Evolutionary conservation across 2,329 filamentous ascomycete species (phyloP).

Genomic region (Pseudogymnoascus sp.): DNA sequence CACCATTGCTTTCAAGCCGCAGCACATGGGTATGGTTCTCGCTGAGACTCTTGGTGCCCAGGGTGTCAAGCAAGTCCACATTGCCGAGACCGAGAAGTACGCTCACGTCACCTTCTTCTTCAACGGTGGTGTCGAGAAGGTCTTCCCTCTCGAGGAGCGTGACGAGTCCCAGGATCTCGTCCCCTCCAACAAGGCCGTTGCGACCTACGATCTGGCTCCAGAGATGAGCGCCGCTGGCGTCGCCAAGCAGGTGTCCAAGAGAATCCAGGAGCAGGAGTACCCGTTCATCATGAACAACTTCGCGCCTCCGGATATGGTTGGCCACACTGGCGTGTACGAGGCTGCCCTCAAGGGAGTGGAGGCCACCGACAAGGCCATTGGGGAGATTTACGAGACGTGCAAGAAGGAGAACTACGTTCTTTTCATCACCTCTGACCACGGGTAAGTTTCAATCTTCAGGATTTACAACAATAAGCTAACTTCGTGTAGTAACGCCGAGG

Average conservation of each 20-base stretch:
- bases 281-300: constrained; percentile 99
- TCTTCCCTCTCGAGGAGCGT: constrained; percentile 82
- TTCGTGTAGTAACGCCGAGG: constrained; percentile 69
- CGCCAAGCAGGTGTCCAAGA: constrained; percentile 81
- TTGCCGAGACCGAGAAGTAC: constrained; percentile 99
- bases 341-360: constrained; percentile 78
- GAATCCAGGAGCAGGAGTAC: constrained; percentile 75
- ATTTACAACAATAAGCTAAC: constrained; percentile 18
- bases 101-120: constrained; percentile 99
- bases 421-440: constrained; percentile 94
- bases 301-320: constrained; percentile 97
- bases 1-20: constrained; percentile 83
- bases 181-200: constrained; percentile 78
- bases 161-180: constrained; percentile 75
- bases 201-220: constrained; percentile 90
- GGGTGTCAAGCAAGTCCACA: constrained; percentile 83
- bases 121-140: constrained; percentile 97
- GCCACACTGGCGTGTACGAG: constrained; percentile 95
- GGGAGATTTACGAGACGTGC: constrained; percentile 84
- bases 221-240: constrained; percentile 93
- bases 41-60: constrained; percentile 94
- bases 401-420: constrained; percentile 88
- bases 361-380: constrained; percentile 90
- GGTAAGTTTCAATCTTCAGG: constrained; percentile 39
- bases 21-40: constrained; percentile 96